Base-by-base conservation (phyloP, 257 asterid species). In the Forsythia viridissima region DNA sequence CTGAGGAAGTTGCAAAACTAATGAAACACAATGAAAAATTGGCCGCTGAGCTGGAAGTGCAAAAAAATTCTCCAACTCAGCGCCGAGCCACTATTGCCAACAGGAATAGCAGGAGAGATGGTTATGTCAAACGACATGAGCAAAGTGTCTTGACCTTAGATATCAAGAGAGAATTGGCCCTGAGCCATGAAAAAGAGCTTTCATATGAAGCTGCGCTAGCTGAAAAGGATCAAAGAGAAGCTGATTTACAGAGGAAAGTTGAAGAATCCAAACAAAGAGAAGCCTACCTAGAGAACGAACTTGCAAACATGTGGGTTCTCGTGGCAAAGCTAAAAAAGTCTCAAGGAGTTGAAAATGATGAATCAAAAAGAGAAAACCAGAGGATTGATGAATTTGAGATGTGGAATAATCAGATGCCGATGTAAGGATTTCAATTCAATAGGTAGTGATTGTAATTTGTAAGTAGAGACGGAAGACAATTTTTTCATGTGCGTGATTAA, bases 1-100 rank as follows among this genome's bases (percentile, higher is more conserved):
- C 99, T 3, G 99, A 96, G 85, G 99, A 96, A 84, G 97, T 93
- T 65, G 85, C 98, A n/a, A 96, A 96, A 87, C 92, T 96, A 79
- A 93, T 96, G 98, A 92, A 90, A 93, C 92, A 91, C 37, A 93
- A 96, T 8, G 97, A 89, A 75, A 88, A 82, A 83, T 85, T 96
- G 78, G 73, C 91, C 70, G 82, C 97, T 4, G 99, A 93, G 78
- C 81, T 93, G 80, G 91, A 93, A 74, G 79, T 90, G 57, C 97
- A 88, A 75, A 96, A 92, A 79, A 90, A 83, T 81, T 80, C 83
- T 75, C 90, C 94, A 37, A 80, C 87, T 74, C 99, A 93, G 83
- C 95, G 97, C 72, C 88, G 97, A 63, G 74, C 78, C 74, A 68
- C 85, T 73, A 70, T 79, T 73, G 82, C 93, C 72, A 59, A 63